phyloP scores from a whole-genome alignment of 768 basidiomycete genomes.

The Galerina marginata region DNA sequence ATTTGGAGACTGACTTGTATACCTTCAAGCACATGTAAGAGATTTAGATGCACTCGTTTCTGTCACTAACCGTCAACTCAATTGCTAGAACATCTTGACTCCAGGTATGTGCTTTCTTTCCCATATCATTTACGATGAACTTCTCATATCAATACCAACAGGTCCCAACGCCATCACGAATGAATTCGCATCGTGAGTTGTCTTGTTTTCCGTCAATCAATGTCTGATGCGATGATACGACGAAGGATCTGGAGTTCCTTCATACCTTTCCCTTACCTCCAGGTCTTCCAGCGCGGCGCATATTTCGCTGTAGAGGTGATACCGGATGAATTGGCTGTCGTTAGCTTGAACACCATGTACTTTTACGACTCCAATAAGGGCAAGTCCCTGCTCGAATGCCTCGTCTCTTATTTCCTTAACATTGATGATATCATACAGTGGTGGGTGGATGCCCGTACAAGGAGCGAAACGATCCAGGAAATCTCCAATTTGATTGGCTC shows the following conservation, averaged over 20 bases:
- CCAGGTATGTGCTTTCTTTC: slow-evolving; percentile 48
- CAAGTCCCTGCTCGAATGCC: slow-evolving; percentile 30
- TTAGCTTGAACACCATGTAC: slow-evolving; percentile 90
- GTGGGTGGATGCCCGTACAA: slow-evolving; percentile 74
- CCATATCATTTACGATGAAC: neutral
- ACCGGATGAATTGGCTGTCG: slow-evolving; percentile 73
- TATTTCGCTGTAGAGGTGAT: slow-evolving; percentile 86
- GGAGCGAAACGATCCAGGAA: slow-evolving; percentile 81
- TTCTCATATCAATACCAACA: slow-evolving; percentile 24
- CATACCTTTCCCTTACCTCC: slow-evolving; percentile 78
- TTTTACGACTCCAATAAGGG: slow-evolving; percentile 92
- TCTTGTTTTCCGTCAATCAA: neutral
- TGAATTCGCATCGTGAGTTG: slow-evolving; percentile 69
- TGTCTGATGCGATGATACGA: slow-evolving; percentile 1
- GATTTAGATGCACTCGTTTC: slow-evolving; percentile 3
- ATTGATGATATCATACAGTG: slow-evolving; percentile 46
- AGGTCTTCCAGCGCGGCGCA: slow-evolving; percentile 87
- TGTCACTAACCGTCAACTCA: slow-evolving; percentile 9
- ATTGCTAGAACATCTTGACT: slow-evolving; percentile 64
- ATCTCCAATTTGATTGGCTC: slow-evolving; percentile 88
- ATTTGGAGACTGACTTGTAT: slow-evolving; percentile 14
- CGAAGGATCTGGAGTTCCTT: slow-evolving; percentile 79
- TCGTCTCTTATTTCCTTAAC: neutral
- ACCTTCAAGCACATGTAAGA: slow-evolving; percentile 60
- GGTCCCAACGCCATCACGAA: slow-evolving; percentile 74